phyloP scores from a whole-genome alignment of 1,139 yeast genomes.

The Geotrichum restrictum region DNA sequence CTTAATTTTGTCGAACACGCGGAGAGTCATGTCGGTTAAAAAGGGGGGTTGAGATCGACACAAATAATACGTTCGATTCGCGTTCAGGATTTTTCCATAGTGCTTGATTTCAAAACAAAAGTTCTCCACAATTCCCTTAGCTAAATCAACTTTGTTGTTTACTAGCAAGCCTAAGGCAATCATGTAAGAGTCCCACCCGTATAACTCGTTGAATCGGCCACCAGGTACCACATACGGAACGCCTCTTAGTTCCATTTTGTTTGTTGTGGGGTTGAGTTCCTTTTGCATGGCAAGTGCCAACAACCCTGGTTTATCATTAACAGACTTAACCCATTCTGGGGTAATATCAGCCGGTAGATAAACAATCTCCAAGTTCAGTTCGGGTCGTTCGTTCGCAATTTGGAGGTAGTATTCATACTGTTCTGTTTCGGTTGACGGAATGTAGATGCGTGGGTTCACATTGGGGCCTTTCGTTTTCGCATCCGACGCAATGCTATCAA shows the following conservation, averaged over 20 bases:
- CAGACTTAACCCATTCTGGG: slow-evolving; percentile 66
- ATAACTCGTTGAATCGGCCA: slow-evolving; percentile 91
- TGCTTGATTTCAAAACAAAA: slow-evolving; percentile 85
- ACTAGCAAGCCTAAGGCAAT: slow-evolving; percentile 77
- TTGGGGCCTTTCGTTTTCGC: slow-evolving; percentile 67
- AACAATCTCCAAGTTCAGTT: slow-evolving; percentile 67
- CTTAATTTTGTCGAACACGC: slow-evolving; percentile 58
- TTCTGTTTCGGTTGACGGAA: slow-evolving; percentile 66
- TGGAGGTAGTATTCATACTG: slow-evolving; percentile 66
- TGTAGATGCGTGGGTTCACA: slow-evolving; percentile 65
- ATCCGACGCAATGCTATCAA: slow-evolving; percentile 70
- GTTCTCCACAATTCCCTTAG: slow-evolving; percentile 89
- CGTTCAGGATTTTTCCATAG: slow-evolving; percentile 90
- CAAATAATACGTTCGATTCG: slow-evolving; percentile 86
- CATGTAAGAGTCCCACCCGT: slow-evolving; percentile 98
- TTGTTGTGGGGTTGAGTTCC: slow-evolving; percentile 44
- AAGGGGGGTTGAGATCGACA: slow-evolving; percentile 98
- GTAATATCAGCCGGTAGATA: slow-evolving; percentile 59
- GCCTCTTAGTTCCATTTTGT: slow-evolving; percentile 51
- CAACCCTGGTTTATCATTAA: slow-evolving; percentile 81
- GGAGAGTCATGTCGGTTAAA: slow-evolving; percentile 83
- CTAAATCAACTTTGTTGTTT: slow-evolving; percentile 62
- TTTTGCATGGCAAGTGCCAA: slow-evolving; percentile 70
- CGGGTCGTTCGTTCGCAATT: slow-evolving; percentile 54
- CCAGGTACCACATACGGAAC: slow-evolving; percentile 96